Evolutionary conservation across 2,329 filamentous ascomycete species (phyloP), one percentile per base, ranked within the genome.

Genomic region (Gremmenia infestans): DNA sequence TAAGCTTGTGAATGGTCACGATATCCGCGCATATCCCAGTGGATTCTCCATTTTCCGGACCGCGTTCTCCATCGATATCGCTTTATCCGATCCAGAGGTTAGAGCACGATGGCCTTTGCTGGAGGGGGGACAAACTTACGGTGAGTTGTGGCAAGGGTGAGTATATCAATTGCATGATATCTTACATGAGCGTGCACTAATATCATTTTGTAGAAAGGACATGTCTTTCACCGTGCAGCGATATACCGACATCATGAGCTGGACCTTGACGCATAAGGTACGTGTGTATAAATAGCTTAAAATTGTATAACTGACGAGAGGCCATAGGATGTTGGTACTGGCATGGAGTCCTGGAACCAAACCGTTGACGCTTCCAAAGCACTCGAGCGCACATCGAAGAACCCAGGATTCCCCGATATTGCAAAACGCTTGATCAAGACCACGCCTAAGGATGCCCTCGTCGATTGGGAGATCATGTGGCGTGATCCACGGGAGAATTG

Each of bases 11-110:
- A 42, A 65, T 45, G 61, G 64, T 40, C 22, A 65, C 53, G 73
- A 78, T 35, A 71, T 74, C 17, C 65, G 68, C 52, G 72, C 73
- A 19, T 70, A 69, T 59, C 72, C 70, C 56, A 72, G 69, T 4
- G 73, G 73, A 6, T 67, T 72, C 53, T 71, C 74, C 9, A 73
- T 76, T 42, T 73, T 70, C 57, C 65, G 71, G 15, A 36, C 50
- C 19, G 50, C 55, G 22, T 60, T 40, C 45, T 52, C 55, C 19
- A 35, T 48, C 35, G 50, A 54, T 43, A 15, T 48, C 8, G 40
- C 49, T 25, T 9, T 47, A 6, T 28, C 15, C 35, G 37, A 58
- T 37, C 19, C 17, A 17, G 32, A 39, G 17, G 47, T 58, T 22
- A 22, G 15, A 15, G 14, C 77, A 70, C 1, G 78, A 60, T 39